These are phyloP conservation scores for Pythium folliculosum DNA, from an alignment of 352 stramenopile species.

Conservation along the genomic window DNA sequence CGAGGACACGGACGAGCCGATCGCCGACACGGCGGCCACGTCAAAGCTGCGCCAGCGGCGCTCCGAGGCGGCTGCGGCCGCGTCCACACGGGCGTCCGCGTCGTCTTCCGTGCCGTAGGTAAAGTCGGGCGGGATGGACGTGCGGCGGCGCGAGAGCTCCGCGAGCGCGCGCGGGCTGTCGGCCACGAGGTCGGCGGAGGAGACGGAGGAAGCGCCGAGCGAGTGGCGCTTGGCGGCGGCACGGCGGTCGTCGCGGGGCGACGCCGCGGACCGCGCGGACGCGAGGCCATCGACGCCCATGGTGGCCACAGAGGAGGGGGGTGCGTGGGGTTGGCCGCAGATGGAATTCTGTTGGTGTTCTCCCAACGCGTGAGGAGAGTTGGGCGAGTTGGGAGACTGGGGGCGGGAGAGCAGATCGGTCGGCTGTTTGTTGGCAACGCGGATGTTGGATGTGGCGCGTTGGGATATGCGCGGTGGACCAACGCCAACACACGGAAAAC, in stretches of 20 bases:
- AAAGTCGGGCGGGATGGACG: conserved; percentile 69
- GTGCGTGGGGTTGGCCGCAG: background rate
- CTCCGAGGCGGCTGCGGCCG: conserved; percentile 31
- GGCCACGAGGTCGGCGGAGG: background rate
- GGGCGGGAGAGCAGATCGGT: background rate
- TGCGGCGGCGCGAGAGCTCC: conserved; percentile 41
- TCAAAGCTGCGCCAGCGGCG: conserved; percentile 71
- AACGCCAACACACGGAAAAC: background rate
- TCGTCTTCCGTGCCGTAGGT: conserved; percentile 30
- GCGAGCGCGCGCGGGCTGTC: conserved; percentile 12
- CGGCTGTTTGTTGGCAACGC: conserved; percentile 17
- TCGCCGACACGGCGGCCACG: background rate
- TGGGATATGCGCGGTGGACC: conserved; percentile 10
- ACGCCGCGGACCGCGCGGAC: conserved; percentile 4
- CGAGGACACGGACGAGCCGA: background rate
- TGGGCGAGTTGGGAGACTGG: too few species aligned
- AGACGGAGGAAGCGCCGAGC: background rate
- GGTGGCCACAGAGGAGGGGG: background rate
- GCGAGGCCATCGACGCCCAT: conserved; percentile 33
- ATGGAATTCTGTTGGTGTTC: conserved; percentile 1
- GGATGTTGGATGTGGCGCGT: conserved; percentile 19
- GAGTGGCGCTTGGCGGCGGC: background rate
- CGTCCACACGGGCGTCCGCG: conserved; percentile 13
- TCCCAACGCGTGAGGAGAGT: too few species aligned
- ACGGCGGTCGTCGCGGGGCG: too few species aligned